Conservation (phyloP, 202 grass and related monocot species). For the Digitaria exilis region DNA sequence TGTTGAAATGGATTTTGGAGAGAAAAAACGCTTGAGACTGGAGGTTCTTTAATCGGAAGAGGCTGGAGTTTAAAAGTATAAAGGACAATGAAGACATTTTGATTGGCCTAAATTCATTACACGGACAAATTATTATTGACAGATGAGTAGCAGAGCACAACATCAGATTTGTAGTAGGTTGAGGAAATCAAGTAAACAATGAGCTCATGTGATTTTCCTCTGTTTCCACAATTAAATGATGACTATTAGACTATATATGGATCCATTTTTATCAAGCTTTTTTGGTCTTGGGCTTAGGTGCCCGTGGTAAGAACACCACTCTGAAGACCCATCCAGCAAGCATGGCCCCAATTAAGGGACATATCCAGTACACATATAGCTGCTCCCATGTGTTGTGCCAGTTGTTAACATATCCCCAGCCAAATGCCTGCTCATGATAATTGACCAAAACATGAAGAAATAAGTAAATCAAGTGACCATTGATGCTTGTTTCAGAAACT, state of each 20-base stretch:
- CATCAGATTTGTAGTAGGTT: background rate
- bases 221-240: background rate
- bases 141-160: background rate
- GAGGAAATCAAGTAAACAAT: constrained; percentile 36
- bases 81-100: no score
- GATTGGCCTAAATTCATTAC: background rate
- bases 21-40: no score
- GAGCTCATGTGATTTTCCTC: constrained; percentile 23
- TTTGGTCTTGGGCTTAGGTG: constrained; percentile 68
- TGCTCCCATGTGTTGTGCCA: constrained; percentile 93
- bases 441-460: background rate
- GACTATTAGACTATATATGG: background rate
- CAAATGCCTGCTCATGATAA: constrained; percentile 72
- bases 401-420: constrained; percentile 88
- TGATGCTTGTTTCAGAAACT: background rate
- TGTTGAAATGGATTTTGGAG: no score
- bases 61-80: no score
- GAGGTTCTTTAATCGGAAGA: no score
- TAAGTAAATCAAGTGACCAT: background rate
- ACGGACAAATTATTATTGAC: background rate
- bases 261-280: constrained; percentile 52
- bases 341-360: constrained; percentile 87
- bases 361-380: constrained; percentile 98
- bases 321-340: constrained; percentile 76
- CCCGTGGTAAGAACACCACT: constrained; percentile 41